Percentiles rank a stretch among this genome's conserved stretches.
Evolutionary conservation across 2,329 filamentous ascomycete species (phyloP).

Genomic region (Ophiostoma sp.): DNA sequence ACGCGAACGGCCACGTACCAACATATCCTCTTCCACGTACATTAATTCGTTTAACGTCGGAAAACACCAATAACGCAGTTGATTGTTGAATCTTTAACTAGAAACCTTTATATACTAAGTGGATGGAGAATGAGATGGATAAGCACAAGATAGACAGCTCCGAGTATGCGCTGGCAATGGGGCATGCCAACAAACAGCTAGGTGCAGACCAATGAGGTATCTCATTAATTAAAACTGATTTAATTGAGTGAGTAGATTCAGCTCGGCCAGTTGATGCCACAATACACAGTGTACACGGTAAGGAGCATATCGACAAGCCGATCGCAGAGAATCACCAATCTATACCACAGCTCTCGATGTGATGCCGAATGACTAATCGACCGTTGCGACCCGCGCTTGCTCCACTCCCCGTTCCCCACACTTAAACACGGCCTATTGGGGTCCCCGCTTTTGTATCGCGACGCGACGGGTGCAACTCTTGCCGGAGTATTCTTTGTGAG

Average conservation of each 20-base stretch:
- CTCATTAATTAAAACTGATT: no score
- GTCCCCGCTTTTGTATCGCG: slow-evolving; percentile 8
- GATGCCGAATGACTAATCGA: slow-evolving; percentile 5
- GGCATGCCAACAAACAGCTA: neutral
- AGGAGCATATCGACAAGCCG: neutral
- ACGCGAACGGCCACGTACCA: no score
- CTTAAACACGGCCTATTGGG: neutral
- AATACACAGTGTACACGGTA: neutral
- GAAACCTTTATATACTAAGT: no score
- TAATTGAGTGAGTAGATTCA: no score
- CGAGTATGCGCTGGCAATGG: neutral
- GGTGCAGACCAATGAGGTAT: neutral
- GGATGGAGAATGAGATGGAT: no score
- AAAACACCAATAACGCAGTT: no score
- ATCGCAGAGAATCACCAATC: neutral
- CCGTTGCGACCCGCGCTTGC: neutral
- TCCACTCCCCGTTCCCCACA: neutral
- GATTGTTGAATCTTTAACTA: no score
- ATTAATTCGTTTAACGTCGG: no score
- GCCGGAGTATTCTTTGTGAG: neutral
- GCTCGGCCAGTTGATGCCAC: no score
- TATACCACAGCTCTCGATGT: neutral
- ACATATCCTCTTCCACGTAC: no score
- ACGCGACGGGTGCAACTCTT: neutral
- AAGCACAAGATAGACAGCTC: no score